phyloP scores from a whole-genome alignment of 176 grass and related monocot genomes.

The Bolboschoenus planiculmis region DNA sequence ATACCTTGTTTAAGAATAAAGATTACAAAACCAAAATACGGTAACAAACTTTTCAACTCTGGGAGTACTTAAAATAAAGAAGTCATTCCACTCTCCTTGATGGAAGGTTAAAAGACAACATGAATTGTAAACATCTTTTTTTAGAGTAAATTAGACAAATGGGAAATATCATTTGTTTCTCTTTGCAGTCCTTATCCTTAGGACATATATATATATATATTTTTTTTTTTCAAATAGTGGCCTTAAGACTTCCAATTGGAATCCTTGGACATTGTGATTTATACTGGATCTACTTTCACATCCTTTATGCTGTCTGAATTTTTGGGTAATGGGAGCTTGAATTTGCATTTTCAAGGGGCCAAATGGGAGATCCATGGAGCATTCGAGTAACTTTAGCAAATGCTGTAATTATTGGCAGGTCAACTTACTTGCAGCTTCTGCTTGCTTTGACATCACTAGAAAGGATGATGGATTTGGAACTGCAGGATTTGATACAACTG shows the following conservation, averaged over 20 bases:
- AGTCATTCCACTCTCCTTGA: background rate
- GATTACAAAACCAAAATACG: background rate
- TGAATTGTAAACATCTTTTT: background rate
- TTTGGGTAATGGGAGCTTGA: background rate
- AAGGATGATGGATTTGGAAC: conserved; percentile 87
- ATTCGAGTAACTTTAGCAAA: background rate
- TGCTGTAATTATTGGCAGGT: conserved; percentile 10
- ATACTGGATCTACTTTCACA: background rate
- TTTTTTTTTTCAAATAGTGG: no score
- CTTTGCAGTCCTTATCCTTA: background rate
- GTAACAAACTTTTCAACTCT: background rate
- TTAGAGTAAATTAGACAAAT: background rate
- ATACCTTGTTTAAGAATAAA: background rate
- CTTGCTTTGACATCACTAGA: conserved; percentile 96
- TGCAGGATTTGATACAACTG: conserved; percentile 62
- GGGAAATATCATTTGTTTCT: background rate
- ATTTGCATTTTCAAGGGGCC: background rate
- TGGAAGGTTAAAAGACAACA: background rate
- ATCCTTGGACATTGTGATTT: background rate
- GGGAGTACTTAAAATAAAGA: background rate
- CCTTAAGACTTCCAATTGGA: background rate
- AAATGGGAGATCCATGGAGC: background rate
- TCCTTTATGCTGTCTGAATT: background rate
- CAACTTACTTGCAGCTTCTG: conserved; percentile 93
- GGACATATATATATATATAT: no score